Conservation (phyloP, 2,329 filamentous ascomycete species). For the Fusarium sacchari region DNA sequence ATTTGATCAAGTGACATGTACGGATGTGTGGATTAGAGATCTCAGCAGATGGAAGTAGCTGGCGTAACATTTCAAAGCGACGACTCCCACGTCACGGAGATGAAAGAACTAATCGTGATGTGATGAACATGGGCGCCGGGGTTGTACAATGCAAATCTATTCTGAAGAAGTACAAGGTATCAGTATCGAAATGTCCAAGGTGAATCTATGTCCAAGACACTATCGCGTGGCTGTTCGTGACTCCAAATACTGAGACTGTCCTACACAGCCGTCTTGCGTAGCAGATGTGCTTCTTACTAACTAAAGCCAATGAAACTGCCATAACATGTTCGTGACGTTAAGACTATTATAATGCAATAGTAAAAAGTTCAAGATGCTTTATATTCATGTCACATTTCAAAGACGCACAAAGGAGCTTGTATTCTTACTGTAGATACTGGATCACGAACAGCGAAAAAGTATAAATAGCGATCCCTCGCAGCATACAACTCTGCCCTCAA, state of each 20-base stretch:
- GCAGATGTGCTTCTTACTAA: not conserved
- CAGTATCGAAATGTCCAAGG: accelerated
- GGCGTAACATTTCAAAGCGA: accelerated
- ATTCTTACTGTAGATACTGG: accelerated
- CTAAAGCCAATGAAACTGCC: not conserved
- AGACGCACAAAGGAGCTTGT: too few relatives aligned
- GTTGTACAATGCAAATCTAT: not conserved
- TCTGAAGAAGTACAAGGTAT: not conserved
- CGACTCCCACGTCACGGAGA: not conserved
- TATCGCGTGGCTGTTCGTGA: accelerated
- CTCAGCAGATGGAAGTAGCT: accelerated
- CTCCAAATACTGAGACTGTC: not conserved
- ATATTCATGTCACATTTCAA: accelerated
- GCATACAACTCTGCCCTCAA: too few relatives aligned
- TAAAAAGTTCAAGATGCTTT: not conserved
- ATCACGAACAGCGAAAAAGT: not conserved
- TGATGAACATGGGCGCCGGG: not conserved
- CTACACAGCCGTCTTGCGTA: not conserved
- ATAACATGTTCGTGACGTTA: too few relatives aligned
- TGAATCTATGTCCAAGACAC: accelerated
- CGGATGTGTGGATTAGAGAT: accelerated
- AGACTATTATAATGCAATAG: not conserved
- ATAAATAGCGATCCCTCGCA: not conserved
- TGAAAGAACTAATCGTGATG: too few relatives aligned
- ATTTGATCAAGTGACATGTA: not conserved